A percentile compares a stretch with the other conserved stretches of the same genome.
Conservation (phyloP, 2,329 filamentous ascomycete genomes). For the Phyllosticta capitalensis region DNA sequence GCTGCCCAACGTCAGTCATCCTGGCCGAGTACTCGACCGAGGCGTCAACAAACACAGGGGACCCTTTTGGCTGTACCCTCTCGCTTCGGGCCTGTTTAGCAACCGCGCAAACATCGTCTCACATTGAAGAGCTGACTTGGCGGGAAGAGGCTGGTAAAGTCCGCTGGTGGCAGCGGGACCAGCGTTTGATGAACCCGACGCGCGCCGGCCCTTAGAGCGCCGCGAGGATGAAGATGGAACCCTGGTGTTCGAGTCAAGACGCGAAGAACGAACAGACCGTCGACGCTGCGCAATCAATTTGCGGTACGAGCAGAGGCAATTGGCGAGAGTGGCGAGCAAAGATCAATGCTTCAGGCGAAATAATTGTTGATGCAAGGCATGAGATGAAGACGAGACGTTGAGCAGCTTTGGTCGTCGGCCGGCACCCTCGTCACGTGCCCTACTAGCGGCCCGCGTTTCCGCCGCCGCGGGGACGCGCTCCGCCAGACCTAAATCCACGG, state of each 20-base stretch:
- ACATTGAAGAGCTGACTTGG: background rate
- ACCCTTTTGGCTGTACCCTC: background rate
- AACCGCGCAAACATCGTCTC: background rate
- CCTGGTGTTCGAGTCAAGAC: background rate
- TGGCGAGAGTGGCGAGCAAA: background rate
- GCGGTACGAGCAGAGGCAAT: background rate
- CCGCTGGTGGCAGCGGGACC: background rate
- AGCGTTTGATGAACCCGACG: background rate
- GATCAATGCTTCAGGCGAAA: background rate
- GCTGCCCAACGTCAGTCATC: constrained; percentile 6
- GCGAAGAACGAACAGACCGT: background rate
- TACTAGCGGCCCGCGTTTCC: background rate
- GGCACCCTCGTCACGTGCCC: background rate
- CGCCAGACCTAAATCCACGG: background rate
- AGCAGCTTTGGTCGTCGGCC: background rate
- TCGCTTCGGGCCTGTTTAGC: background rate
- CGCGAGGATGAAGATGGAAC: background rate
- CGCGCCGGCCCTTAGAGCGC: background rate
- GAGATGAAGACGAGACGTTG: background rate
- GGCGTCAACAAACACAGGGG: background rate
- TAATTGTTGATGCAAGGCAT: background rate
- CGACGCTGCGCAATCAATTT: background rate
- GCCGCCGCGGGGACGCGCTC: background rate
- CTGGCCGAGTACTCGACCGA: background rate
- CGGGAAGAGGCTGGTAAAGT: background rate